phyloP scores from a whole-genome alignment of 306 rosid species.

The Dryas drummondii region DNA sequence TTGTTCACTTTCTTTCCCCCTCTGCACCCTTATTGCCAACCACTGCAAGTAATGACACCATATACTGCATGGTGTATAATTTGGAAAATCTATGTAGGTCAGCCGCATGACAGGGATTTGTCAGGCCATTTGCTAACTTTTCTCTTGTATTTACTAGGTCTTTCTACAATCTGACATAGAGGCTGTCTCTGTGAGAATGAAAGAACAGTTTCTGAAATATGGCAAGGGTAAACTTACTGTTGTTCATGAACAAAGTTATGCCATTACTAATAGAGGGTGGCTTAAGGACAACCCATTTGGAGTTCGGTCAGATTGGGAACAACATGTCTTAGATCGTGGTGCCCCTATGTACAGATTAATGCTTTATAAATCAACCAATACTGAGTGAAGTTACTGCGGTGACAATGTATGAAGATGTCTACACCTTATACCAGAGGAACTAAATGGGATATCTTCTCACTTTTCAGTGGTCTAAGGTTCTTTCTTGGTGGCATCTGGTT shows the following conservation, averaged over 20 bases:
- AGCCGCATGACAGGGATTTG: neutral
- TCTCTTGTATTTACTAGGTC: slow-evolving; percentile 45
- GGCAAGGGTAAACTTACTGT: slow-evolving; percentile 63
- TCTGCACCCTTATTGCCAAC: neutral
- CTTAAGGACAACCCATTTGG: slow-evolving; percentile 80
- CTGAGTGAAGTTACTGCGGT: slow-evolving; percentile 25
- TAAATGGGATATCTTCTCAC: neutral
- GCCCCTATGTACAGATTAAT: slow-evolving; percentile 71
- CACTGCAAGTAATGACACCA: neutral
- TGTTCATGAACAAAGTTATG: slow-evolving; percentile 37
- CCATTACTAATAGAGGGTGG: slow-evolving; percentile 48
- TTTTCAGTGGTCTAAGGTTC: neutral
- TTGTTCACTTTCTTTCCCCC: neutral
- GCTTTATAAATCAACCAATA: slow-evolving; percentile 52
- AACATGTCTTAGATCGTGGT: slow-evolving; percentile 68
- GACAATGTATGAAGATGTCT: slow-evolving; percentile 22
- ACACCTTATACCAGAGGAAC: slow-evolving; percentile 4
- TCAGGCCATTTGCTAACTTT: slow-evolving; percentile 5
- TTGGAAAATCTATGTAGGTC: neutral
- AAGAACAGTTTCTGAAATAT: slow-evolving; percentile 56
- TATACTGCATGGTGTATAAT: neutral
- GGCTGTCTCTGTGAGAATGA: slow-evolving; percentile 73
- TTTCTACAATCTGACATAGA: slow-evolving; percentile 86
- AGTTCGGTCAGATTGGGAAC: slow-evolving; percentile 86
- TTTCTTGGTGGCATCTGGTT: slow-evolving; percentile 10